Evolutionary conservation across 805 yeast species (phyloP), one percentile per base, ranked within the genome.

Genomic region (Candida pseudoglaebosa): DNA sequence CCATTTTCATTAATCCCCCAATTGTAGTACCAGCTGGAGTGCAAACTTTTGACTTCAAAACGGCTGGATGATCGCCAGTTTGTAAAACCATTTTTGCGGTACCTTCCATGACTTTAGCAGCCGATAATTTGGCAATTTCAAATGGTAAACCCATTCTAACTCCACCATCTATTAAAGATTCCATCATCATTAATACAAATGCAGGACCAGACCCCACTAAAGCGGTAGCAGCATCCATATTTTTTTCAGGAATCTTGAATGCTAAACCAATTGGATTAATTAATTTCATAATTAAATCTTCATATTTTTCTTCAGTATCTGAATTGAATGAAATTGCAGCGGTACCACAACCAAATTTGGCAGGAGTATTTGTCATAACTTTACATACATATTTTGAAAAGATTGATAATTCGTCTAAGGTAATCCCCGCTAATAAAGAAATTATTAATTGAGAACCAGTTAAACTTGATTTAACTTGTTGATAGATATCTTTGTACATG

Each of bases 11-110:
- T 42, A 93, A 69, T 0, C 99, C 99, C 7, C 95, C 95, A 58
- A 93, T 93, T 3, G 99, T 93, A 36, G 97, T 90, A 24, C 99
- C 99, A 21, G 93, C 99, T 17, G 99, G 99, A 0, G 99, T 93
- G 57, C 96, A 89, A 6, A 93, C 93, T 51, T 81, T 82, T 57
- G 84, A 80, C 57, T 86, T 86, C 58, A 93, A 73, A 9, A 77
- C 87, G 14, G 93, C 91, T 8, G 99, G 99, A 55, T 91, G 96
- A 32, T 73, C 78, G 3, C 87, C 89, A 8, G 89, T 81, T 48
- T 78, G 77, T 46, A 82, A 75, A 1, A 83, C 90, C 96, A 93
- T 85, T 62, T 80, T 81, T 12, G 93, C 91, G 10, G 97, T 85
- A 17, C 99, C 99, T 59, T 84, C 90, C 78, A 89, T 73, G 14